These are phyloP conservation scores for Pseudoscleropodium purum DNA, from an alignment of 225 moss, liverwort and hornwort genomes.

Conservation along the genomic window DNA sequence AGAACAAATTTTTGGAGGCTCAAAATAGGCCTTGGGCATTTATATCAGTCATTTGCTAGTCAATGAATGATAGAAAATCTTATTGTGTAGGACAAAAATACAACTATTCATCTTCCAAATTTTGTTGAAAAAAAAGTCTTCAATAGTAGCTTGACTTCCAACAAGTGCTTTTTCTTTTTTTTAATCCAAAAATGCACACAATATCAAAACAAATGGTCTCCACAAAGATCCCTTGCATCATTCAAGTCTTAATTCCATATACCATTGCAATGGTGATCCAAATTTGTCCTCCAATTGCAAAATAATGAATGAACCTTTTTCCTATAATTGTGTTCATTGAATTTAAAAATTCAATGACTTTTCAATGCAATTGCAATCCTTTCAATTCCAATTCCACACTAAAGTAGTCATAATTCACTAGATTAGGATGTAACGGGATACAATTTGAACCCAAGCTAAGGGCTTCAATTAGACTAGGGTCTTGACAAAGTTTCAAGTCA, in stretches of 20 bases:
- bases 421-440: not conserved
- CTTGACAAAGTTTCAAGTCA: not conserved
- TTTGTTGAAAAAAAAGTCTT: too few relatives aligned
- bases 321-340: not conserved
- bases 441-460: not conserved
- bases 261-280: not conserved
- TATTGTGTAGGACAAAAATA: too few relatives aligned
- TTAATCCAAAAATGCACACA: too few relatives aligned
- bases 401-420: not conserved
- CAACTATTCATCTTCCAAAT: too few relatives aligned
- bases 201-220: too few relatives aligned
- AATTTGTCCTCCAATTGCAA: not conserved
- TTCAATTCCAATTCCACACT: not conserved
- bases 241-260: not conserved
- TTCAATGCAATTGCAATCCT: not conserved
- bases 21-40: too few relatives aligned
- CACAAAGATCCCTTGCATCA: too few relatives aligned
- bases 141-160: too few relatives aligned
- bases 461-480: not conserved
- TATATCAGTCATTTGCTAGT: too few relatives aligned
- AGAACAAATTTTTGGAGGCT: too few relatives aligned
- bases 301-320: not conserved
- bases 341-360: not conserved
- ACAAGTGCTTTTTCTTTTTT: too few relatives aligned
- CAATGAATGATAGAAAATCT: too few relatives aligned